phyloP scores from a whole-genome alignment of 495 filamentous ascomycete species.

The Aspergillus avenaceus region DNA sequence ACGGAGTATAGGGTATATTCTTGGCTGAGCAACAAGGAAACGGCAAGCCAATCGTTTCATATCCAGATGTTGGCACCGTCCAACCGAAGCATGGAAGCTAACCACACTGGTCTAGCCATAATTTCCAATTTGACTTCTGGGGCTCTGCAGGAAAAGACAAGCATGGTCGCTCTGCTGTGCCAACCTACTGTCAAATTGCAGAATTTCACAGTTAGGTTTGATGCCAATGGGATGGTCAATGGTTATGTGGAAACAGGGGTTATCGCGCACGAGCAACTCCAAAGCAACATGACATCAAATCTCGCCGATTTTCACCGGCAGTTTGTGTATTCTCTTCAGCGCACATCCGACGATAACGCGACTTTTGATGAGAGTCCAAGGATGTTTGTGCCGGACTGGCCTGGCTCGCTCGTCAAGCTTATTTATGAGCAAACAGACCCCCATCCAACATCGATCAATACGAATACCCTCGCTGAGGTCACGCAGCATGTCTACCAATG shows the following conservation, averaged over 20 bases:
- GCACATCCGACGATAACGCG: neutral
- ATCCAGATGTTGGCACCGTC: neutral
- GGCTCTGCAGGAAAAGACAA: neutral
- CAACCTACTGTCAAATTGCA: neutral
- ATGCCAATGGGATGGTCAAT: neutral
- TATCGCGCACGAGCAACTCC: neutral
- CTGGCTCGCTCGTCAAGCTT: neutral
- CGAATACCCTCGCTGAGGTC: neutral
- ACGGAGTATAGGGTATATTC: neutral
- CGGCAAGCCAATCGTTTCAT: neutral
- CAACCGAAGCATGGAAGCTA: neutral
- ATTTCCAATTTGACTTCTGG: neutral
- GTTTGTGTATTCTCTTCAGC: neutral
- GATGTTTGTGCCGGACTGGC: neutral
- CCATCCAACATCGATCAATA: neutral
- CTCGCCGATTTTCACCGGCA: neutral
- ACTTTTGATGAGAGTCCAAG: neutral
- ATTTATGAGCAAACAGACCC: neutral
- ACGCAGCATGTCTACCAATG: neutral
- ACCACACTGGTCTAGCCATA: neutral
- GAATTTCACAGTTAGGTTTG: neutral
- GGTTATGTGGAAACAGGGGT: neutral
- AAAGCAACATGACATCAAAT: neutral
- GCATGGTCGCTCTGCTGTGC: neutral
- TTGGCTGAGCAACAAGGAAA: neutral